Percentiles rank a stretch among this genome's conserved stretches.
Conservation (phyloP, 2,329 filamentous ascomycete species). For the Zasmidium angulare region DNA sequence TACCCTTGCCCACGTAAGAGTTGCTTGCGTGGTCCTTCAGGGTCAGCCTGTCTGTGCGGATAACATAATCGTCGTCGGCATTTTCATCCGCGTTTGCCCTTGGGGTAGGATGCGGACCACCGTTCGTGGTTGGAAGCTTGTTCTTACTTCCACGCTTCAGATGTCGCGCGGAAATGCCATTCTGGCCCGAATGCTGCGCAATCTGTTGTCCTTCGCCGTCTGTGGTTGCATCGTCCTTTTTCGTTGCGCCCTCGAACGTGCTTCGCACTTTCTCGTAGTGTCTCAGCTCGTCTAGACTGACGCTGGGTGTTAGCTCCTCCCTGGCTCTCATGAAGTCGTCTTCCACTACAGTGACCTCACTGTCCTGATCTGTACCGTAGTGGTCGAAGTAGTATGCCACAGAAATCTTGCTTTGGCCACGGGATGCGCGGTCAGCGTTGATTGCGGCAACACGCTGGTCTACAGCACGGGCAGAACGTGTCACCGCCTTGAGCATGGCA, state of each 20-base stretch:
- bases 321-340: slow-evolving; percentile 82
- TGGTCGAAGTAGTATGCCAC: slow-evolving; percentile 98
- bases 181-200: not conserved
- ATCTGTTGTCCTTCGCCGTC: slow-evolving; percentile 10
- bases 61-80: slow-evolving; percentile 41
- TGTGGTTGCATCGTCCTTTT: slow-evolving; percentile 44
- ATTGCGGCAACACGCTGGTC: slow-evolving; percentile 77
- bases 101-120: not conserved
- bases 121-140: slow-evolving; percentile 9
- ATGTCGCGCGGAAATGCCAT: slow-evolving; percentile 7
- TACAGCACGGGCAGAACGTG: slow-evolving; percentile 78
- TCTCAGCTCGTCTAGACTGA: slow-evolving; percentile 84
- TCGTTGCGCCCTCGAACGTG: slow-evolving; percentile 70
- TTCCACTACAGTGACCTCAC: slow-evolving; percentile 84
- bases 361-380: slow-evolving; percentile 75
- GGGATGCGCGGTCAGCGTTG: slow-evolving; percentile 48
- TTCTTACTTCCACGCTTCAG: slow-evolving; percentile 18
- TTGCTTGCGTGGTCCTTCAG: slow-evolving; percentile 22
- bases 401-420: slow-evolving; percentile 53
- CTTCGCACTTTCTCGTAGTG: slow-evolving; percentile 86
- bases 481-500: slow-evolving; percentile 98
- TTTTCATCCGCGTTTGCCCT: not conserved
- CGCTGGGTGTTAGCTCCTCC: slow-evolving; percentile 84
- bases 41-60: slow-evolving; percentile 39
- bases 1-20: slow-evolving; percentile 29